A percentile compares a stretch with the other conserved stretches of the same genome.
phyloP scores from a whole-genome alignment of 805 yeast genomes.

The Kodamaea fukazawae region DNA sequence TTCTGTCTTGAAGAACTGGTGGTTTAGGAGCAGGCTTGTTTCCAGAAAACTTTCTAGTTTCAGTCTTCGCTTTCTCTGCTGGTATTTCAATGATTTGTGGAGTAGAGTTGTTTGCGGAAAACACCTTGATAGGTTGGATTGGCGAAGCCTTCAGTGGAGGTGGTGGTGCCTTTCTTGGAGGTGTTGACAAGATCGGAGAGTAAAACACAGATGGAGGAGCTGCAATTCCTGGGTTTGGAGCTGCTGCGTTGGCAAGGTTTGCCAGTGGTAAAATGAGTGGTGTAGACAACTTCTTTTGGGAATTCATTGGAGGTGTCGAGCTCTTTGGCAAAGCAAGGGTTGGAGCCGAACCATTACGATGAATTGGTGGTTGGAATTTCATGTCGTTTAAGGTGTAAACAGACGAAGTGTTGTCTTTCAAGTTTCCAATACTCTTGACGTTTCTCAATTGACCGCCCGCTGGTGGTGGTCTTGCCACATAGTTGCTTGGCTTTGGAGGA shows the following conservation, averaged over 20 bases:
- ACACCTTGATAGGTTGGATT: neutral
- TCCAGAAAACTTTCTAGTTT: neutral
- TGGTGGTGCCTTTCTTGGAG: conserved; percentile 7
- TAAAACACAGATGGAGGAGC: conserved; percentile 5
- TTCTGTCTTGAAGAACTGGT: too few relatives aligned
- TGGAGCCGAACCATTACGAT: neutral
- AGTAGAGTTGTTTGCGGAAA: neutral
- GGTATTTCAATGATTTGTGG: too few relatives aligned
- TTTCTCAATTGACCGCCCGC: neutral
- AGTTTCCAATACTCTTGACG: neutral
- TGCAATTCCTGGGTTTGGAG: neutral
- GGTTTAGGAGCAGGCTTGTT: too few relatives aligned
- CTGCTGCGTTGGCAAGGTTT: neutral
- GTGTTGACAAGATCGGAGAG: conserved; percentile 7
- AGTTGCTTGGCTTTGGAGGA: conserved; percentile 8
- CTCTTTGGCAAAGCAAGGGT: neutral
- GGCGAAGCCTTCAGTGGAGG: conserved; percentile 4
- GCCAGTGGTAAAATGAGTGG: neutral
- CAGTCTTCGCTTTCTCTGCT: neutral
- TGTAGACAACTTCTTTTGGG: neutral
- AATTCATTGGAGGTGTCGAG: conserved; percentile 1
- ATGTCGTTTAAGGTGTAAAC: too few relatives aligned
- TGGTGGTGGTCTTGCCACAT: conserved; percentile 2
- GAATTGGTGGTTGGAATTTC: too few relatives aligned
- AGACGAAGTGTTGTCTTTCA: neutral